A percentile compares a stretch with the other conserved stretches of the same genome.
These are phyloP conservation scores for Olyra latifolia DNA, from an alignment of 176 grass and related monocot species.

Conservation along the genomic window DNA sequence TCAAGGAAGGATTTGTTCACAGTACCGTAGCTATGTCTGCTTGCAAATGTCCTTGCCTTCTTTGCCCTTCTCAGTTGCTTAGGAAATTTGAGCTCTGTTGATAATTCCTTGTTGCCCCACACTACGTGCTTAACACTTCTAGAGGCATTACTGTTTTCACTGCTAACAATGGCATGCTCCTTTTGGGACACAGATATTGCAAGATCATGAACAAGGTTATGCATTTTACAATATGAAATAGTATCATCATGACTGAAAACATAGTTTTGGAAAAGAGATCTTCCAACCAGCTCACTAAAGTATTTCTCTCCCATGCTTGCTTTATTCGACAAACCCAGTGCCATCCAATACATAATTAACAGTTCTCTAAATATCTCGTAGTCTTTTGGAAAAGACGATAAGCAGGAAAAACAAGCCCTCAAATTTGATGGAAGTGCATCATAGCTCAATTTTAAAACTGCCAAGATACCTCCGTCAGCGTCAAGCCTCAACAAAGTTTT, in stretches of 20 bases:
- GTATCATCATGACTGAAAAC: not conserved
- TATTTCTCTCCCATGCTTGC: not conserved
- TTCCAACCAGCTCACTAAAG: not conserved
- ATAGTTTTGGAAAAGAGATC: slow-evolving; percentile 12
- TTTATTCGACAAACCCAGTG: not conserved
- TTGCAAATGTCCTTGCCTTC: slow-evolving; percentile 3
- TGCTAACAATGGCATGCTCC: not conserved
- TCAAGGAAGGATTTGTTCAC: slow-evolving; percentile 16
- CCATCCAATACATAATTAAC: not conserved
- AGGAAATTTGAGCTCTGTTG: not conserved
- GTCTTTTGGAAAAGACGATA: not conserved
- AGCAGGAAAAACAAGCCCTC: not conserved
- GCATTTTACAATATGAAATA: not conserved
- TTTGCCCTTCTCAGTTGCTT: not conserved
- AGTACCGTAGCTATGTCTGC: not conserved
- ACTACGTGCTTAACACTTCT: not conserved
- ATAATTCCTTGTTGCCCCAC: not conserved
- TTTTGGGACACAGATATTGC: not conserved
- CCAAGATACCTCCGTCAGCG: not conserved
- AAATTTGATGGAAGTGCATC: slow-evolving; percentile 17
- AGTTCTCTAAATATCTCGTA: not conserved
- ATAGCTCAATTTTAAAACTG: slow-evolving; percentile 21
- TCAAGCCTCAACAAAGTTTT: not conserved
- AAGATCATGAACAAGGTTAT: not conserved
- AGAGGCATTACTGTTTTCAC: not conserved